Evolutionary conservation across 305 asterid genomes (phyloP), one percentile per base, ranked within the genome.

Genomic region (Caryopteris hybrid): DNA sequence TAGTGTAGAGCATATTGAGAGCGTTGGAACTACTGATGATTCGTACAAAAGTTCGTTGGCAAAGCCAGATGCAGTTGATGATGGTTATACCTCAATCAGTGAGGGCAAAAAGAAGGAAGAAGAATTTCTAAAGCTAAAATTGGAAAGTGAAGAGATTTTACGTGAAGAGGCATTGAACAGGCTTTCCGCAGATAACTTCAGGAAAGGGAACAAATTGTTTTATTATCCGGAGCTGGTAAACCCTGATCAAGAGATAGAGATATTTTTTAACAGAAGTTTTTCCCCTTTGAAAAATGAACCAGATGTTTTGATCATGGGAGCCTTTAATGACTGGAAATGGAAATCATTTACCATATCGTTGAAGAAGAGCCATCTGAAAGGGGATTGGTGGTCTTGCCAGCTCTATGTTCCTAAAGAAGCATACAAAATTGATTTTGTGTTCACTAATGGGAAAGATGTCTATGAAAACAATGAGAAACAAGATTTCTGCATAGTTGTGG

Each of bases 311-410:
- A 88, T 95, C 72, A 91, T 84, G 96, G 99, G 98, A 71, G 98
- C 86, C 62, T 95, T 84, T 70, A 95, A 95, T 70, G 91, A 78
- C 78, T 95, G 96, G 98, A 80, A 78, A 73, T 95, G 96, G 96
- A 89, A 79, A 79, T 85, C 92, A 51, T 95, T 95, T 74, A 76
- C 88, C 39, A 47, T 70, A 59, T 85, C 84, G 61, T 79, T 95
- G 88, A 85, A 75, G 71, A 85, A 86, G 89, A 76, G 83, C 79
- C 63, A 78, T 73, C 84, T 95, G 12, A 79, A 52, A 59, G 94
- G 96, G 64, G 99, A 91, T 79, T 95, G 97, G 99, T 95, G 98
- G 97, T 81, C 84, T 74, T 91, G 98, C 84, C 84, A 53, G 76
- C 48, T 95, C 70, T 86, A 85, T 79, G 91, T 95, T 79, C 98